A percentile compares a stretch with the other conserved stretches of the same genome.
phyloP scores from a whole-genome alignment of 2,329 filamentous ascomycete species.

The Apiospora saccharicola region DNA sequence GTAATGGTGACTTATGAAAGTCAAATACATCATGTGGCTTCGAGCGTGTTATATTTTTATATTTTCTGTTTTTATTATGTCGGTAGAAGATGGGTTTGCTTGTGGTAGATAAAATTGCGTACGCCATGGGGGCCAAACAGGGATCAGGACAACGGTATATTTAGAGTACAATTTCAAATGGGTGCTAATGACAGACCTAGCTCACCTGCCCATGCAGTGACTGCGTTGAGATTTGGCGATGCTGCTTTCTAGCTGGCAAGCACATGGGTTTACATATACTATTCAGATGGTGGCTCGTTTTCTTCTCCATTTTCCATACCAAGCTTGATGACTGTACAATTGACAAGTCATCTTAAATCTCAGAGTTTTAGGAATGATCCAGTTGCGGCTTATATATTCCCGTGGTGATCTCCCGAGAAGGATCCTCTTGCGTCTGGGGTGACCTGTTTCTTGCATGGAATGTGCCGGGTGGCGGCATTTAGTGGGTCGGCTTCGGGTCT shows the following conservation, averaged over 20 bases:
- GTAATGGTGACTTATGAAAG: background rate
- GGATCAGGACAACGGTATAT: background rate
- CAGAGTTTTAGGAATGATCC: background rate
- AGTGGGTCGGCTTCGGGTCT: background rate
- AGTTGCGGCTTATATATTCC: background rate
- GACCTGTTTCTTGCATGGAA: background rate
- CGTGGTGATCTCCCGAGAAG: conserved; percentile 9
- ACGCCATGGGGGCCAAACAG: background rate
- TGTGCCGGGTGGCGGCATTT: background rate
- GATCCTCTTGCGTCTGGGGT: background rate
- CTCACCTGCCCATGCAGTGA: background rate
- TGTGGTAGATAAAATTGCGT: conserved; percentile 7
- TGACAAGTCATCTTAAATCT: background rate
- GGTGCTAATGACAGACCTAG: background rate
- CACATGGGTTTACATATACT: background rate
- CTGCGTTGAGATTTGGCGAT: background rate
- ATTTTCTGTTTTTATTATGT: background rate
- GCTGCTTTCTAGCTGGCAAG: background rate
- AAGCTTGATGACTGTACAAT: background rate
- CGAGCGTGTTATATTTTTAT: background rate
- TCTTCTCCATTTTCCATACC: background rate
- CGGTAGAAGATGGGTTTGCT: background rate
- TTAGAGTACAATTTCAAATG: background rate
- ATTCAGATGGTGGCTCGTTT: no score
- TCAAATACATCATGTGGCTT: background rate